Conservation (phyloP, 202 grass and related monocot species). For the Brachypodium distachyon region DNA sequence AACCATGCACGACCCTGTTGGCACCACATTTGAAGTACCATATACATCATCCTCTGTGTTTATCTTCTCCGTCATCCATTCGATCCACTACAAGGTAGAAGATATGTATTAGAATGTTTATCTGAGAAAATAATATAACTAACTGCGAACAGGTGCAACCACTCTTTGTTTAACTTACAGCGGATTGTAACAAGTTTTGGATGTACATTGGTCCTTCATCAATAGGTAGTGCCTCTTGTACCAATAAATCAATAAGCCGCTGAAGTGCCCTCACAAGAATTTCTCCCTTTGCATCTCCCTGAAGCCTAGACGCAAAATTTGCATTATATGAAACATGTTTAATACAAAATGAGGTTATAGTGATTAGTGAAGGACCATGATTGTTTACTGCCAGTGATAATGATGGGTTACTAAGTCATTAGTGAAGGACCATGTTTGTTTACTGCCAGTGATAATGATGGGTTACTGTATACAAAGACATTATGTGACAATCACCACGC, state of each 20-base stretch:
- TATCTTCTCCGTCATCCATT: constrained; percentile 46
- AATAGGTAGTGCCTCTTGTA: constrained; percentile 6
- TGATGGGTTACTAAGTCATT: not conserved
- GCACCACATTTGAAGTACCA: not conserved
- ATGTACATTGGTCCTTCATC: not conserved
- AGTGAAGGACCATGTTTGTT: not conserved
- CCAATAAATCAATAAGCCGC: constrained; percentile 28
- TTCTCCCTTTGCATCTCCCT: constrained; percentile 18
- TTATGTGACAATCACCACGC: not conserved
- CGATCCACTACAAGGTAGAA: constrained; percentile 38
- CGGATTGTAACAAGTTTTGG: constrained; percentile 17
- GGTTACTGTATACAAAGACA: not conserved
- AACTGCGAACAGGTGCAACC: not conserved
- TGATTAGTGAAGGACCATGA: not conserved
- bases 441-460: not conserved
- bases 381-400: not conserved
- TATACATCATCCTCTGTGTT: constrained; percentile 2
- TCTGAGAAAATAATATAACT: not conserved
- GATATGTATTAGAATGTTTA: not conserved
- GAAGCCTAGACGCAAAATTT: constrained; percentile 9
- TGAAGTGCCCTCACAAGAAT: constrained; percentile 31
- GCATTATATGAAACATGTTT: not conserved
- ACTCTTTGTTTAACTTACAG: constrained; percentile 33
- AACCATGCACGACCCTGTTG: not conserved
- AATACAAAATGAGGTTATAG: not conserved